Percentiles rank a stretch among this genome's conserved stretches.
These are phyloP conservation scores for Gryganskiella cystojenkinii DNA, from an alignment of 192 early-diverging fungal species.

Conservation along the genomic window DNA sequence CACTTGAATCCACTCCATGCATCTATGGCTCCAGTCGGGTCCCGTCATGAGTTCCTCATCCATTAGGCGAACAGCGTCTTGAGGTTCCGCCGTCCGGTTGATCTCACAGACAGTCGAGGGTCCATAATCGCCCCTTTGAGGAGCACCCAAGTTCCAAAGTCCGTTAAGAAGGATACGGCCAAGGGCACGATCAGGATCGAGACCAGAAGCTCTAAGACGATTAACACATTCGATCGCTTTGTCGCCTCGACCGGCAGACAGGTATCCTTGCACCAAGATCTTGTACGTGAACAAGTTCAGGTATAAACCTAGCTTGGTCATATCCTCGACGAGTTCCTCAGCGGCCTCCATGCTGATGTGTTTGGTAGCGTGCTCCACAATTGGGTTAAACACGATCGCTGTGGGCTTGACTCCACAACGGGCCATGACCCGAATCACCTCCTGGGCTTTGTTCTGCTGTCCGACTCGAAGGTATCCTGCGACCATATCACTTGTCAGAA, in stretches of 20 bases:
- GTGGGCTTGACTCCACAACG: slow-evolving; percentile 36
- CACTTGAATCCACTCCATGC: slow-evolving; percentile 15
- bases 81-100: slow-evolving; percentile 1
- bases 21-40: slow-evolving; percentile 29
- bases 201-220: slow-evolving; percentile 25
- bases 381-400: slow-evolving; percentile 46
- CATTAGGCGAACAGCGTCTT: not conserved
- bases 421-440: slow-evolving; percentile 51
- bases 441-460: slow-evolving; percentile 37
- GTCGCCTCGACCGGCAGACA: slow-evolving; percentile 23
- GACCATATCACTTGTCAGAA: slow-evolving; percentile 48
- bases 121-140: slow-evolving; percentile 30
- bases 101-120: not conserved
- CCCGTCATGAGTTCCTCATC: slow-evolving; percentile 1
- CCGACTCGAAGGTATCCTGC: slow-evolving; percentile 36
- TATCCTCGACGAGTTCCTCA: slow-evolving; percentile 36
- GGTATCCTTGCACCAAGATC: slow-evolving; percentile 37
- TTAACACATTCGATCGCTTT: slow-evolving; percentile 34
- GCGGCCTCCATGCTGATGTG: slow-evolving; percentile 33
- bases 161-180: slow-evolving; percentile 35
- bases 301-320: slow-evolving; percentile 21
- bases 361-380: slow-evolving; percentile 35
- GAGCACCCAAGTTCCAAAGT: slow-evolving; percentile 16
- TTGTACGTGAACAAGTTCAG: slow-evolving; percentile 44
- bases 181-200: slow-evolving; percentile 36